phyloP scores from a whole-genome alignment of 2,329 filamentous ascomycete genomes.

The Hymenoscyphus infarciens region DNA sequence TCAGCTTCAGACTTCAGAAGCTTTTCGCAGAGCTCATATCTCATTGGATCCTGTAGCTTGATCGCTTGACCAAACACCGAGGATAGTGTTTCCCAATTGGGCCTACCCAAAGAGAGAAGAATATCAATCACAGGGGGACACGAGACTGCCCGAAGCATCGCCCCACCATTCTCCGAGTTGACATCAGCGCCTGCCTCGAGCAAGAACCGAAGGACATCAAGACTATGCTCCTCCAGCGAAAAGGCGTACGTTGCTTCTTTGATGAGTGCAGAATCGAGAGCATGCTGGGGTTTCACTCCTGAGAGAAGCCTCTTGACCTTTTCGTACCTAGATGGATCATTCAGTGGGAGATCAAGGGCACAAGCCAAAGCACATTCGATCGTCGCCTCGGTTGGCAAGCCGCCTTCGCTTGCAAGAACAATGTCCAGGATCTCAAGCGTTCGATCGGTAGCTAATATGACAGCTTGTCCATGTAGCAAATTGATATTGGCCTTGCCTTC shows the following conservation, averaged over 20 bases:
- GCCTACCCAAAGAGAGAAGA: slow-evolving; percentile 41
- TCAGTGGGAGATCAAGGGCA: slow-evolving; percentile 16
- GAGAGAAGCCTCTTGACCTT: slow-evolving; percentile 49
- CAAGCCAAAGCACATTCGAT: slow-evolving; percentile 14
- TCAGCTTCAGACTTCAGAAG: slow-evolving; percentile 17
- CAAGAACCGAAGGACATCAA: slow-evolving; percentile 45
- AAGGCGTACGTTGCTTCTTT: slow-evolving; percentile 49
- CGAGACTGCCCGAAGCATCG: slow-evolving; percentile 49
- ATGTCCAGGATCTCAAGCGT: slow-evolving; percentile 14
- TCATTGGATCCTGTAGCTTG: slow-evolving; percentile 11
- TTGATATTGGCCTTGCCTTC: slow-evolving; percentile 54
- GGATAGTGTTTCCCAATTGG: slow-evolving; percentile 38
- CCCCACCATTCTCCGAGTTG: slow-evolving; percentile 50
- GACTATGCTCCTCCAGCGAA: slow-evolving; percentile 38
- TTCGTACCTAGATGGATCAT: slow-evolving; percentile 19
- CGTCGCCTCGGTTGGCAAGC: slow-evolving; percentile 10
- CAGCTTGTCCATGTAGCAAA: slow-evolving; percentile 44
- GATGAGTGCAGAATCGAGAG: slow-evolving; percentile 45
- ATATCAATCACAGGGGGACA: slow-evolving; percentile 46
- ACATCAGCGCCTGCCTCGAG: slow-evolving; percentile 51
- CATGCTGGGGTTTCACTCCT: slow-evolving; percentile 42
- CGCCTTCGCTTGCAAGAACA: slow-evolving; percentile 11
- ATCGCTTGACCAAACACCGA: slow-evolving; percentile 13
- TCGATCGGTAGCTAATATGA: slow-evolving; percentile 14
- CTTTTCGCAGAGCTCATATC: slow-evolving; percentile 18